Evolutionary conservation across 352 stramenopile genomes (phyloP).

Genomic region (Globisporangium perplexum): DNA sequence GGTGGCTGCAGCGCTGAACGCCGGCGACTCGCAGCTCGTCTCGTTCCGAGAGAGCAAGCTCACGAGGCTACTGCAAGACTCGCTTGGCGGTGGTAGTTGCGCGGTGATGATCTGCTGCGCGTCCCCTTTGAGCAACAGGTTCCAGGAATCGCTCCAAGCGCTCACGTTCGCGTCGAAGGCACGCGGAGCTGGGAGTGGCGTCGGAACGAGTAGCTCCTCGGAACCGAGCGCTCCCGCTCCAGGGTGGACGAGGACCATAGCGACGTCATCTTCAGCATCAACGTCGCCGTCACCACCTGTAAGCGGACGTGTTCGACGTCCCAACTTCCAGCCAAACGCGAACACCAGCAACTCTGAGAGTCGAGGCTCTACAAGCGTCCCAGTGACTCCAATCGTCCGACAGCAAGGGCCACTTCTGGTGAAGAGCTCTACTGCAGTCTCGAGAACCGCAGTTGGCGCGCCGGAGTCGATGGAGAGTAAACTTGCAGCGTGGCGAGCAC

Average conservation of each 20-base stretch:
- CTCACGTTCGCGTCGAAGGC: slow-evolving; percentile 36
- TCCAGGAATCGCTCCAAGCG: slow-evolving; percentile 33
- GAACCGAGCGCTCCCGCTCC: too few relatives aligned
- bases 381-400: not conserved
- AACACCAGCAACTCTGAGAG: too few relatives aligned
- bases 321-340: too few relatives aligned
- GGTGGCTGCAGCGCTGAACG: slow-evolving; percentile 66
- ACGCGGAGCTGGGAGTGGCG: slow-evolving; percentile 3
- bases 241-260: too few relatives aligned
- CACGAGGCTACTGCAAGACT: slow-evolving; percentile 63
- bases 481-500: slow-evolving; percentile 10
- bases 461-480: slow-evolving; percentile 10
- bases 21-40: slow-evolving; percentile 55
- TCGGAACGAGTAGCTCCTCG: too few relatives aligned
- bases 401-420: not conserved
- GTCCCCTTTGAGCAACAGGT: slow-evolving; percentile 14
- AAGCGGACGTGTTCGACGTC: too few relatives aligned
- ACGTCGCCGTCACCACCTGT: too few relatives aligned
- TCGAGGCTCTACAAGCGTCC: too few relatives aligned
- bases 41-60: slow-evolving; percentile 73
- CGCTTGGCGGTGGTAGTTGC: slow-evolving; percentile 30
- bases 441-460: too few relatives aligned
- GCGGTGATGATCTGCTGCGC: slow-evolving; percentile 42
- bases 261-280: too few relatives aligned
- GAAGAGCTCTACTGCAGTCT: not conserved